phyloP scores from a whole-genome alignment of 2,329 filamentous ascomycete species.

The Diaporthe longicolla region DNA sequence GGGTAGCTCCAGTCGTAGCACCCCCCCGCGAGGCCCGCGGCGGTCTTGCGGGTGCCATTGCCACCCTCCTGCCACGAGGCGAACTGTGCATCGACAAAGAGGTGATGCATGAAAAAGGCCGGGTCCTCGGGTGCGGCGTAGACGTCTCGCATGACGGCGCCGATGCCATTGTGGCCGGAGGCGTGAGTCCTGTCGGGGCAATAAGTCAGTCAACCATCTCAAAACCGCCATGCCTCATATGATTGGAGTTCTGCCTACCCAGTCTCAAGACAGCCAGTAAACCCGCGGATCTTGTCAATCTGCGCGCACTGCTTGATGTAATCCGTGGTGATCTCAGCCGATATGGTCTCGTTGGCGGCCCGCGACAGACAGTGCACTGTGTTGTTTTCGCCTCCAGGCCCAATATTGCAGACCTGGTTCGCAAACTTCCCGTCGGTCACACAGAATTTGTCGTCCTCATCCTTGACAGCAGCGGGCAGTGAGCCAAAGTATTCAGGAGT shows the following conservation, averaged over 20 bases:
- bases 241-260: background rate
- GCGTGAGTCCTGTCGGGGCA: conserved; percentile 6
- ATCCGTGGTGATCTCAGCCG: background rate
- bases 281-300: background rate
- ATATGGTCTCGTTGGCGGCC: conserved; percentile 17
- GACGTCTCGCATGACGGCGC: conserved; percentile 32
- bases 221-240: background rate
- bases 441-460: conserved; percentile 5
- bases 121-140: conserved; percentile 27
- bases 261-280: conserved; percentile 1
- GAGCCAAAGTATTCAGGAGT: conserved; percentile 27
- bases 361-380: conserved; percentile 27
- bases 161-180: conserved; percentile 33
- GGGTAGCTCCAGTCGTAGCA: conserved; percentile 28
- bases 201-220: background rate
- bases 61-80: conserved; percentile 32
- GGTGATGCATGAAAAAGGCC: conserved; percentile 35
- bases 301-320: background rate
- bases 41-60: background rate
- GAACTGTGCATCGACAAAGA: conserved; percentile 28
- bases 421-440: conserved; percentile 31
- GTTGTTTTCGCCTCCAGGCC: conserved; percentile 20
- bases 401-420: conserved; percentile 26
- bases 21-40: conserved; percentile 10
- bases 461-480: background rate